Conservation (phyloP, 179 eudicot species). For the Camellia oleifera region DNA sequence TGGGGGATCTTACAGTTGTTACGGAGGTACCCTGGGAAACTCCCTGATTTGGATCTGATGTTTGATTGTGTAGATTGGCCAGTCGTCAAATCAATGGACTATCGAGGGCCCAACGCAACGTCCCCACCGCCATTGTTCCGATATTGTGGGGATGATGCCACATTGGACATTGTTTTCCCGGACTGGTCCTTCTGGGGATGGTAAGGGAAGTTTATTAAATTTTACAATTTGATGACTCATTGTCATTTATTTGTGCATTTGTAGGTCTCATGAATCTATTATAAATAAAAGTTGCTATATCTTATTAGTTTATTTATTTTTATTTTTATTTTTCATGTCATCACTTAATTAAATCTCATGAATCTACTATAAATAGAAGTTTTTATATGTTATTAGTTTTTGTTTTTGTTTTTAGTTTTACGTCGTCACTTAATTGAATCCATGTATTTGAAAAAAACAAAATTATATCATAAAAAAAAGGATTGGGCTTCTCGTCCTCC, state of each 20-base stretch:
- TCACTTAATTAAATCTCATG: not conserved
- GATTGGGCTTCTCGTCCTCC: no score
- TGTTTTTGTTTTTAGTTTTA: no score
- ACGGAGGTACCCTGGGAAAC: conserved; percentile 75
- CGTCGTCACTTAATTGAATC: no score
- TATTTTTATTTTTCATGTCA: no score
- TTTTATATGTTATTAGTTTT: no score
- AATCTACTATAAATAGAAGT: no score
- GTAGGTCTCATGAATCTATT: no score
- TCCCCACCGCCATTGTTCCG: conserved; percentile 75
- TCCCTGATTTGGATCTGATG: conserved; percentile 93
- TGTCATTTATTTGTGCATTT: no score
- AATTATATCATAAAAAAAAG: no score
- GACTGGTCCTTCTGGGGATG: conserved; percentile 99
- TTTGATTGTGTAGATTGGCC: conserved; percentile 92
- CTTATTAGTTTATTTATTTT: no score
- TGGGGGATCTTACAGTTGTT: conserved; percentile 90
- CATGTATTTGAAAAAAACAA: no score
- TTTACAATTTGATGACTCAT: not conserved
- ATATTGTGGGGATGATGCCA: conserved; percentile 60
- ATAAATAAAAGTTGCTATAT: no score
- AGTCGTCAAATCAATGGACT: conserved; percentile 35
- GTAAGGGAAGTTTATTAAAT: conserved; percentile 32
- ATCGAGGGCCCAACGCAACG: conserved; percentile 38
- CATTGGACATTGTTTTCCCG: conserved; percentile 80